A percentile compares a stretch with the other conserved stretches of the same genome.
phyloP scores from a whole-genome alignment of 495 filamentous ascomycete genomes.

The Sordaria brevicollis region DNA sequence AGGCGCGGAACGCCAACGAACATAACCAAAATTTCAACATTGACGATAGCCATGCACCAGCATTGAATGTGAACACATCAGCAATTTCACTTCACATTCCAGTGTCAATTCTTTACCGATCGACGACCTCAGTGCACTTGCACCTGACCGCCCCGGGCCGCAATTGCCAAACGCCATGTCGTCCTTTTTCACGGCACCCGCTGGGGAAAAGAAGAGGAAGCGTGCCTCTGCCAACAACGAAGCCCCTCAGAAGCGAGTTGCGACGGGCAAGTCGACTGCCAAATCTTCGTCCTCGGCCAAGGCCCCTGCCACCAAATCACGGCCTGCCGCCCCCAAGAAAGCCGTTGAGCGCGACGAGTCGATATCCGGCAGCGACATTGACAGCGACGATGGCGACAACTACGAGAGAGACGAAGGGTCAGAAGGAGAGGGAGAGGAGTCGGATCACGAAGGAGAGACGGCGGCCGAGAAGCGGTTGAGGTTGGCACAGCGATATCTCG shows the following conservation, averaged over 20 bases:
- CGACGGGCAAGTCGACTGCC: conserved; percentile 20
- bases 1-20: neutral
- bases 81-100: neutral
- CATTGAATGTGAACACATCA: neutral
- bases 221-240: conserved; percentile 29
- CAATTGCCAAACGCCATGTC: conserved; percentile 45
- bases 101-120: neutral
- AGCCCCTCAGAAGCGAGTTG: conserved; percentile 35
- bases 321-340: conserved; percentile 44
- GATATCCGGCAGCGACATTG: conserved; percentile 78
- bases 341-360: conserved; percentile 56
- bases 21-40: neutral
- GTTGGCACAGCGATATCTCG: conserved; percentile 85
- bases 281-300: conserved; percentile 38
- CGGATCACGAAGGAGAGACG: conserved; percentile 61
- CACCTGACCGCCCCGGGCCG: conserved; percentile 2
- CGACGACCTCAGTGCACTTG: neutral
- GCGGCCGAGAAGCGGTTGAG: conserved; percentile 77
- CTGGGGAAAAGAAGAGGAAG: conserved; percentile 74
- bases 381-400: conserved; percentile 29
- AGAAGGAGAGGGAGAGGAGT: conserved; percentile 40
- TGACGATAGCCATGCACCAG: neutral
- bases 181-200: conserved; percentile 75
- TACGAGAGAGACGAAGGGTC: conserved; percentile 32
- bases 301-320: conserved; percentile 20